Evolutionary conservation across 2,329 filamentous ascomycete species (phyloP).

Genomic region (Coniochaeta prunicola): DNA sequence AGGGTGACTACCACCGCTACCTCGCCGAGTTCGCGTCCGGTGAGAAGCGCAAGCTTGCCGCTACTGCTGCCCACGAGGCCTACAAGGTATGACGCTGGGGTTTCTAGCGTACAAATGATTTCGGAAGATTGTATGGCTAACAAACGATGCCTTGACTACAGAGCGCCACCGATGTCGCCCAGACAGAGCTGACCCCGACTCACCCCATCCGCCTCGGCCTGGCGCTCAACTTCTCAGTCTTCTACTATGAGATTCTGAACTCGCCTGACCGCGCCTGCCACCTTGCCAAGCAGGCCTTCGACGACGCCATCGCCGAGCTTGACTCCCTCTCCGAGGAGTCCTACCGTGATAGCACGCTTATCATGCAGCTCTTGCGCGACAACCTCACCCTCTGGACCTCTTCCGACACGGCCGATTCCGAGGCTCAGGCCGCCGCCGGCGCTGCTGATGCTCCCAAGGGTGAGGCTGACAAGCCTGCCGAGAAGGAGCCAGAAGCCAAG

Average conservation of each 20-base stretch:
- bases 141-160: slow-evolving; percentile 27
- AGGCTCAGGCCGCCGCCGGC: slow-evolving; percentile 54
- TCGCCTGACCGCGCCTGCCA: slow-evolving; percentile 96
- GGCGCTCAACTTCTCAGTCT: slow-evolving; percentile 98
- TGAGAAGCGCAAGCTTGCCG: slow-evolving; percentile 85
- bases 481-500: slow-evolving; percentile 48
- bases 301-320: slow-evolving; percentile 97
- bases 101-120: not conserved
- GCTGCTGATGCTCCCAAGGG: slow-evolving; percentile 52
- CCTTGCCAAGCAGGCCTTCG: slow-evolving; percentile 97
- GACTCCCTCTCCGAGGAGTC: slow-evolving; percentile 97
- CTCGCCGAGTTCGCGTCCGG: slow-evolving; percentile 88
- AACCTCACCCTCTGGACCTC: slow-evolving; percentile 98
- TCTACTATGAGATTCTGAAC: slow-evolving; percentile 99
- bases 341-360: slow-evolving; percentile 97
- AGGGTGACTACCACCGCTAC: slow-evolving; percentile 96
- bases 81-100: slow-evolving; percentile 70
- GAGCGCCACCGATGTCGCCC: slow-evolving; percentile 96
- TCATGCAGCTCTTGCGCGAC: slow-evolving; percentile 98
- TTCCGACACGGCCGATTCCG: slow-evolving; percentile 76
- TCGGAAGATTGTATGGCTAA: not conserved
- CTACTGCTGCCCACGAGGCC: slow-evolving; percentile 82
- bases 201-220: slow-evolving; percentile 97
- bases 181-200: slow-evolving; percentile 93
- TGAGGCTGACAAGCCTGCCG: slow-evolving; percentile 43